Evolutionary conservation across 1,284 basidiomycete genomes (phyloP).

Genomic region (Microbotryum silenes-acaulis): DNA sequence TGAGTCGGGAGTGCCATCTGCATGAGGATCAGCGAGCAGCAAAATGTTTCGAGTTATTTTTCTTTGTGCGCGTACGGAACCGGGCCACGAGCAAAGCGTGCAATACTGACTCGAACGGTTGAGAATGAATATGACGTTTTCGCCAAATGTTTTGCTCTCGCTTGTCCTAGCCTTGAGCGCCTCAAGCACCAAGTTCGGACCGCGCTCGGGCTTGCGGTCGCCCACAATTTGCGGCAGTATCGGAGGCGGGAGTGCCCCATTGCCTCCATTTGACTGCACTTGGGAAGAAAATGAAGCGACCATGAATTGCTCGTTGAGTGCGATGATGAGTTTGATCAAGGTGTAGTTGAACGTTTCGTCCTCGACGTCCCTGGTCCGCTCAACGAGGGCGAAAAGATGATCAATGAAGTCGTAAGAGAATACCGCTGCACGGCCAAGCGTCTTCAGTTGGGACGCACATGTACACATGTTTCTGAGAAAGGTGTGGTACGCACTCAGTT

Average conservation of each 20-base stretch:
- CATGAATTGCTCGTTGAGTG: conserved; percentile 99
- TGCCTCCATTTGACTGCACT: conserved; percentile 17
- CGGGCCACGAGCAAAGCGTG: not conserved
- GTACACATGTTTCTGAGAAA: not conserved
- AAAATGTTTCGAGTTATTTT: not conserved
- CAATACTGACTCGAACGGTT: conserved; percentile 73
- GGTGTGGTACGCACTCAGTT: conserved; percentile 55
- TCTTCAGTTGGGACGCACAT: not conserved
- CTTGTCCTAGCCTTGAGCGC: conserved; percentile 75
- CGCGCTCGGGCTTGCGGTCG: conserved; percentile 13
- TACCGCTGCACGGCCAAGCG: conserved; percentile 47
- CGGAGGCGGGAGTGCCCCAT: conserved; percentile 12
- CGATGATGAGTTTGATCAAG: conserved; percentile 82
- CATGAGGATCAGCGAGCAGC: not conserved
- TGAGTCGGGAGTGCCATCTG: conserved; percentile 77
- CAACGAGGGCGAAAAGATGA: conserved; percentile 85
- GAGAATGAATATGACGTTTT: conserved; percentile 98
- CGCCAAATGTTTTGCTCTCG: conserved; percentile 86
- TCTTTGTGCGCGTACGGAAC: too few species aligned
- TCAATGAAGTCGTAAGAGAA: conserved; percentile 82
- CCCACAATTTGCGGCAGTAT: conserved; percentile 17
- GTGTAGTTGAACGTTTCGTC: conserved; percentile 92
- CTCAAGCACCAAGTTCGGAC: conserved; percentile 65
- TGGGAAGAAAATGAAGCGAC: conserved; percentile 48
- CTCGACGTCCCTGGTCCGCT: conserved; percentile 74